A percentile compares a stretch with the other conserved stretches of the same genome.
Evolutionary conservation across 345 rosid genomes (phyloP).

Genomic region (Xanthoceras sorbifolium): DNA sequence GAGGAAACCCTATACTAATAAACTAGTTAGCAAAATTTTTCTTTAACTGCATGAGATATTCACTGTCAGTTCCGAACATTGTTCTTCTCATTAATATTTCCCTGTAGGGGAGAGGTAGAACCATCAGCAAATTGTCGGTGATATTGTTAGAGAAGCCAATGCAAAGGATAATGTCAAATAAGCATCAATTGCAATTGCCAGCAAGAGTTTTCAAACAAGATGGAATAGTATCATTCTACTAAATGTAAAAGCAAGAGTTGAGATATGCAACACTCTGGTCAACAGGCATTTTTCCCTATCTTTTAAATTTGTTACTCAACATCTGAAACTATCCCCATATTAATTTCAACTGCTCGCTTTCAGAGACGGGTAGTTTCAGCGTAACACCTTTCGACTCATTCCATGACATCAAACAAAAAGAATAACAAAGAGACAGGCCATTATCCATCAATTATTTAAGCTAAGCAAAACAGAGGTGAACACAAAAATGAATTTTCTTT

Average conservation of each 20-base stretch:
- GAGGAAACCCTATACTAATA: neutral
- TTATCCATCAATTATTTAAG: neutral
- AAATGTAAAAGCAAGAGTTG: neutral
- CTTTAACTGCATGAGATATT: neutral
- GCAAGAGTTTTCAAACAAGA: neutral
- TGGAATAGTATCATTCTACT: neutral
- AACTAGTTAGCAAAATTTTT: neutral
- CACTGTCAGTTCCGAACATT: neutral
- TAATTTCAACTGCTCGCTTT: neutral
- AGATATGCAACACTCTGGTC: neutral
- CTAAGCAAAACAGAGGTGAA: neutral
- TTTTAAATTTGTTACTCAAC: neutral
- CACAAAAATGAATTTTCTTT: neutral
- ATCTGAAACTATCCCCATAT: neutral
- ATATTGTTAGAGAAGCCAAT: neutral
- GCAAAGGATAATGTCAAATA: neutral
- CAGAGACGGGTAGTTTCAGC: neutral
- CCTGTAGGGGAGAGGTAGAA: neutral
- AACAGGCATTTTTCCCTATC: neutral
- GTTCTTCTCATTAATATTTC: neutral
- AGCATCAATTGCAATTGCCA: neutral
- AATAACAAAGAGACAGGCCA: neutral
- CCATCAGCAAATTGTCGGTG: neutral
- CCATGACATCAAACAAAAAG: neutral
- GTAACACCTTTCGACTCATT: neutral